A percentile compares a stretch with the other conserved stretches of the same genome.
phyloP scores from a whole-genome alignment of 2,329 filamentous ascomycete genomes.

The Colletotrichum tabaci region DNA sequence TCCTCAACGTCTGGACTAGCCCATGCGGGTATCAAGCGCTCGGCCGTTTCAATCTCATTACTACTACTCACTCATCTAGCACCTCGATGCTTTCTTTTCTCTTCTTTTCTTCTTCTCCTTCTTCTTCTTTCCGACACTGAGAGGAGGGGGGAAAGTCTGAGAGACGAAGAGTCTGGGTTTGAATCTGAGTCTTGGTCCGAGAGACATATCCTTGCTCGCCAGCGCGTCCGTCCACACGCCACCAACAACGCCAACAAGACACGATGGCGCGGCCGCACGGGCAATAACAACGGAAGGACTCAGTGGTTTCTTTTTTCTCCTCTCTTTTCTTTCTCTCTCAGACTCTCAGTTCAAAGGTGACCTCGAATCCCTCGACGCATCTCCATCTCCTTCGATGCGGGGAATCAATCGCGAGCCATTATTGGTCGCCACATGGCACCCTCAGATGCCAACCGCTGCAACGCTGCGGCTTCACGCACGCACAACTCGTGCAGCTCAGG shows the following conservation, averaged over 20 bases:
- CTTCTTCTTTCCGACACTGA: background rate
- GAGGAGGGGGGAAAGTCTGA: background rate
- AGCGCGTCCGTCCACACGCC: slow-evolving; percentile 15
- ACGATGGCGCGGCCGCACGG: background rate
- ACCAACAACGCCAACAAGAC: slow-evolving; percentile 11
- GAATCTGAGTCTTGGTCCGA: background rate
- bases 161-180: background rate
- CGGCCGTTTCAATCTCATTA: slow-evolving; percentile 25
- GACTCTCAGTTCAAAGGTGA: slow-evolving; percentile 10
- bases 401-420: slow-evolving; percentile 6
- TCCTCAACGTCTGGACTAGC: slow-evolving; percentile 16
- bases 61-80: background rate
- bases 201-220: slow-evolving; percentile 13
- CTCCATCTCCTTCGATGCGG: slow-evolving; percentile 27
- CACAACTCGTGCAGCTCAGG: slow-evolving; percentile 27
- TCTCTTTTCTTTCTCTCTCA: background rate
- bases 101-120: too few relatives aligned
- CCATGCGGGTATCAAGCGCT: slow-evolving; percentile 15
- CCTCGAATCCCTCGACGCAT: slow-evolving; percentile 1
- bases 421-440: slow-evolving; percentile 19
- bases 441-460: slow-evolving; percentile 26
- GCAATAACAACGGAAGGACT: background rate
- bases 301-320: slow-evolving; percentile 13
- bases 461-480: slow-evolving; percentile 20
- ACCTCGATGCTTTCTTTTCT: background rate